These are phyloP conservation scores for Malassezia brasiliensis DNA, from an alignment of 1,284 basidiomycete genomes.

Conservation along the genomic window DNA sequence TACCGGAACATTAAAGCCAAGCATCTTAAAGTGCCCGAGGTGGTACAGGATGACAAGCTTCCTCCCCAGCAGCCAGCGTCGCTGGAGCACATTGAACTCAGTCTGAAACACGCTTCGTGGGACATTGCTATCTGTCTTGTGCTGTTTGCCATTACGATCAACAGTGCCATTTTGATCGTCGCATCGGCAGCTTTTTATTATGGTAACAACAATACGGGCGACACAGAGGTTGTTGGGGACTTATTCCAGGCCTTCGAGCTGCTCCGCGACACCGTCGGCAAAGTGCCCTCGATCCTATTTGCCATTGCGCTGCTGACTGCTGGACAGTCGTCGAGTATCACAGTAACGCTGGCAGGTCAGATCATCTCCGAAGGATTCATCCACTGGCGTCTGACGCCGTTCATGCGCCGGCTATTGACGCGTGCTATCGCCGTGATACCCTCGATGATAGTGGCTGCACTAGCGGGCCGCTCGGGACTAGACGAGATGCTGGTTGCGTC, in stretches of 20 bases:
- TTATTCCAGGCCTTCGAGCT: slow-evolving; percentile 40
- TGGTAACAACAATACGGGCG: slow-evolving; percentile 17
- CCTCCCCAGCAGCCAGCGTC: slow-evolving; percentile 11
- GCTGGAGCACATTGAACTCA: slow-evolving; percentile 24
- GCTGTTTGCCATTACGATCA: slow-evolving; percentile 60
- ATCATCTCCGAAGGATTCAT: slow-evolving; percentile 89
- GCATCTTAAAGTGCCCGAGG: slow-evolving; percentile 8
- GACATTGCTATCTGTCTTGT: slow-evolving; percentile 46
- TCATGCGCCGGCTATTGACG: slow-evolving; percentile 70
- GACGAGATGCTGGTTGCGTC: slow-evolving; percentile 72
- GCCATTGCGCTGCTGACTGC: slow-evolving; percentile 54
- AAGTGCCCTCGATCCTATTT: slow-evolving; percentile 33
- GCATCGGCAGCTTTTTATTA: slow-evolving; percentile 52
- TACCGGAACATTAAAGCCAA: slow-evolving; percentile 1
- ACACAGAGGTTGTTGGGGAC: slow-evolving; percentile 28
- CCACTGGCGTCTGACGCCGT: slow-evolving; percentile 73
- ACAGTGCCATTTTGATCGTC: slow-evolving; percentile 60
- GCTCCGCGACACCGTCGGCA: slow-evolving; percentile 27
- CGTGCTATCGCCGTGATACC: slow-evolving; percentile 78
- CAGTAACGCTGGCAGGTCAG: slow-evolving; percentile 83
- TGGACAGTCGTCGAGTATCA: slow-evolving; percentile 83
- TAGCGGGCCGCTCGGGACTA: slow-evolving; percentile 66
- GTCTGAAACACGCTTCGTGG: slow-evolving; percentile 41
- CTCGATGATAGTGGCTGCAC: slow-evolving; percentile 66
- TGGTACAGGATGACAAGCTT: neutral